Conservation (phyloP, 2,329 filamentous ascomycete species). For the Macrophomina phaseolina region DNA sequence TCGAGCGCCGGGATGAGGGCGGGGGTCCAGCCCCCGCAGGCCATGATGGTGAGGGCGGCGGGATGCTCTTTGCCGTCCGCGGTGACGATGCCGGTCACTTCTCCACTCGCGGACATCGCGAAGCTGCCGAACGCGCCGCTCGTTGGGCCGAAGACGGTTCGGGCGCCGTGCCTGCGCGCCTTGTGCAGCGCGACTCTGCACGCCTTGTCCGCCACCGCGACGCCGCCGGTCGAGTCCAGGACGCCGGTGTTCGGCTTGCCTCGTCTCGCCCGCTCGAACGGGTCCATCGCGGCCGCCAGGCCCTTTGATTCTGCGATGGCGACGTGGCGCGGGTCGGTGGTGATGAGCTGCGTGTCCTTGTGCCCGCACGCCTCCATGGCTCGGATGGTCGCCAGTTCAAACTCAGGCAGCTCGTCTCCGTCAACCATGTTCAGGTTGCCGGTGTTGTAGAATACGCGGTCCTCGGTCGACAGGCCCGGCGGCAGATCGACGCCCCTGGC, state of each 20-base stretch:
- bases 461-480: conserved; percentile 56
- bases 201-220: conserved; percentile 62
- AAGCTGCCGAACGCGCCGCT: conserved; percentile 47
- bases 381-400: conserved; percentile 54
- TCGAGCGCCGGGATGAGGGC: conserved; percentile 57
- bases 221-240: conserved; percentile 62
- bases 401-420: conserved; percentile 54
- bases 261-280: conserved; percentile 64
- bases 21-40: conserved; percentile 58
- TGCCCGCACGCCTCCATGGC: conserved; percentile 48
- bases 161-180: conserved; percentile 50
- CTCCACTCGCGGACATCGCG: conserved; percentile 36
- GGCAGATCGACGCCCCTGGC: conserved; percentile 58
- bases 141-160: conserved; percentile 48
- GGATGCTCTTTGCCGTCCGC: conserved; percentile 46
- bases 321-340: conserved; percentile 44
- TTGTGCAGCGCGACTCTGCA: conserved; percentile 53
- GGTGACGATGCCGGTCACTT: conserved; percentile 45
- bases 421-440: conserved; percentile 60
- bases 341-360: conserved; percentile 49
- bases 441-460: conserved; percentile 51
- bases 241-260: conserved; percentile 26
- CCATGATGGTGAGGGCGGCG: conserved; percentile 54
- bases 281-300: conserved; percentile 51
- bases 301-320: conserved; percentile 55